Evolutionary conservation across 441 rosid species (phyloP).

Genomic region (Gossypium trilobum): DNA sequence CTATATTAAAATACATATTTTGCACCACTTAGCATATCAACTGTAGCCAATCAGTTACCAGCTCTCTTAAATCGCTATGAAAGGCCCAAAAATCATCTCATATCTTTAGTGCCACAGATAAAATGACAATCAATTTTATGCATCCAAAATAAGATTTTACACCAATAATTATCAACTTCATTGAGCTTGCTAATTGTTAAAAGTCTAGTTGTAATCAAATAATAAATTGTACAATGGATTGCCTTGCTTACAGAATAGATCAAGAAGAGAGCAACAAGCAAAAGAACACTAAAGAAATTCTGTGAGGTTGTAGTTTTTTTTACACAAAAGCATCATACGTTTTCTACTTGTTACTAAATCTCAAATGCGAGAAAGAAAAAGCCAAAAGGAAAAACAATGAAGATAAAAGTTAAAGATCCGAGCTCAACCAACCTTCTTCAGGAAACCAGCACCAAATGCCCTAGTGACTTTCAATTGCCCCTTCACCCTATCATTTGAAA

Average conservation of each 20-base stretch:
- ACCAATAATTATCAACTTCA: not conserved
- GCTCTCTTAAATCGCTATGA: not conserved
- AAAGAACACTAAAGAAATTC: not conserved
- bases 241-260: not conserved
- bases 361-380: not conserved
- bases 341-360: not conserved
- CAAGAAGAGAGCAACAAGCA: constrained; percentile 2
- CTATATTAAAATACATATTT: not conserved
- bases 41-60: not conserved
- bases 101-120: not conserved
- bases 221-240: not conserved
- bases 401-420: constrained; percentile 1
- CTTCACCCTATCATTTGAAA: constrained; percentile 79
- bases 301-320: not conserved
- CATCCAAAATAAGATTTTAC: not conserved
- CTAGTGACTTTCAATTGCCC: constrained; percentile 87
- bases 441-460: constrained; percentile 89
- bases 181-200: not conserved
- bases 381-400: not conserved
- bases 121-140: not conserved
- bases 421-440: constrained; percentile 58
- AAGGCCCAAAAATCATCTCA: not conserved
- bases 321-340: not conserved
- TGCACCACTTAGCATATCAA: not conserved
- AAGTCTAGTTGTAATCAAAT: not conserved